Evolutionary conservation across 495 filamentous ascomycete genomes (phyloP), one percentile per base, ranked within the genome.

Genomic region (Barbatosphaeria neglecta): DNA sequence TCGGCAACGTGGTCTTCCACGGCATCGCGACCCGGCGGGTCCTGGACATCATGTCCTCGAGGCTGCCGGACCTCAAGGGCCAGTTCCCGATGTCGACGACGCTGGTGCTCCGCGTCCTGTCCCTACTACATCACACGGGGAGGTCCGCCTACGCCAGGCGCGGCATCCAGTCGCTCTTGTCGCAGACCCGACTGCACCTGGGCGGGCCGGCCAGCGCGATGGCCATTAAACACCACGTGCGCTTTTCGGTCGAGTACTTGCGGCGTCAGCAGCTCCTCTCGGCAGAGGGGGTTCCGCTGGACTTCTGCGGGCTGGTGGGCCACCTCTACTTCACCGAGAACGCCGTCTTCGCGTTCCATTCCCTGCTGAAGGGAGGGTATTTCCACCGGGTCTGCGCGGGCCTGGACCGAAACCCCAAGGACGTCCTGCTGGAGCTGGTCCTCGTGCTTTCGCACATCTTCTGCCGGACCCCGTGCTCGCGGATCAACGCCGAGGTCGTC

Each of bases 1-100:
- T 90, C 9, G 85, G 85, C 43, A 90, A 90, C 57, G 83, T 90
- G 4, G 79, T 88, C 4, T 88, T 89, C 63, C 81, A 83, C 49
- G 66, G 69, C 0, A 66, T 87, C 23, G 58, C 72, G 1, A 49
- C 54, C 2, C 62, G 60, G 31, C 82, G 84, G 46, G 71, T 74
- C 0, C 72, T 69, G 39, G 72, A 81, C 6, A 69, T 89, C 13
- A 68, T 88, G 27, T 84, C 82, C 47, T 85, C 84, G 0, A 70
- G 74, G 22, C 68, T 90, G 2, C 85, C 85, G 4, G 78, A 82
- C 37, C 67, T 90, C 1, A 82, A 76, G 37, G 85, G 85, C 0
- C 84, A 89, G 61, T 89, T 90, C 50, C 85, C 85, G 0, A 75
- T 86, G 23, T 84, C 83, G 0, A 86, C 83, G 0, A 83, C 78